Conservation (phyloP, 140 eudicot species). For the Oenanthe javanica region DNA sequence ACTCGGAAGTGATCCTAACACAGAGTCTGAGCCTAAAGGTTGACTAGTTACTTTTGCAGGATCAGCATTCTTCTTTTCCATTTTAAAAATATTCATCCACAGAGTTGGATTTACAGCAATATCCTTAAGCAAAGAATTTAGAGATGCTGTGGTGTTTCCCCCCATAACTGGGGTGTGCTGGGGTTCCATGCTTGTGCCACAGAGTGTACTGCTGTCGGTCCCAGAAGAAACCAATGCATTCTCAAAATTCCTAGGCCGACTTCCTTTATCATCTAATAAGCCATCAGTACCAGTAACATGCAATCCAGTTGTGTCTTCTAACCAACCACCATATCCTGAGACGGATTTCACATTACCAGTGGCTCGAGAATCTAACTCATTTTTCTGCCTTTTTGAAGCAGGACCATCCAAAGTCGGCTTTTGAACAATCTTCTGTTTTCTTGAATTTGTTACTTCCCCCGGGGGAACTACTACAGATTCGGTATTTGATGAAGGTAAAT, state of each 20-base stretch:
- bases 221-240: conserved; percentile 25
- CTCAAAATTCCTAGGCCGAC: conserved; percentile 28
- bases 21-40: conserved; percentile 32
- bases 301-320: conserved; percentile 35
- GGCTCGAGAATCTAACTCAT: conserved; percentile 27
- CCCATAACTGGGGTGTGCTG: conserved; percentile 30
- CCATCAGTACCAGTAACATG: conserved; percentile 14
- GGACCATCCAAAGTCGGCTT: conserved; percentile 53
- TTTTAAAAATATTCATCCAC: conserved; percentile 59
- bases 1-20: conserved; percentile 35
- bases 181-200: conserved; percentile 19
- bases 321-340: conserved; percentile 41
- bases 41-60: conserved; percentile 29
- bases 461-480: conserved; percentile 32
- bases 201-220: conserved; percentile 13
- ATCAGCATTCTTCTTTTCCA: conserved; percentile 52
- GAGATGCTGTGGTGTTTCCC: conserved; percentile 41
- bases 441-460: conserved; percentile 28
- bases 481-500: conserved; percentile 23
- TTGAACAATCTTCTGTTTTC: conserved; percentile 46
- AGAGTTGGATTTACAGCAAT: conserved; percentile 76
- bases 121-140: conserved; percentile 68
- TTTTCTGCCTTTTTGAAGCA: conserved; percentile 51
- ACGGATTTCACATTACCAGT: conserved; percentile 22
- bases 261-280: conserved; percentile 9